These are phyloP conservation scores for Sclerotinia borealis DNA, from an alignment of 2,329 filamentous ascomycete species.

Conservation along the genomic window DNA sequence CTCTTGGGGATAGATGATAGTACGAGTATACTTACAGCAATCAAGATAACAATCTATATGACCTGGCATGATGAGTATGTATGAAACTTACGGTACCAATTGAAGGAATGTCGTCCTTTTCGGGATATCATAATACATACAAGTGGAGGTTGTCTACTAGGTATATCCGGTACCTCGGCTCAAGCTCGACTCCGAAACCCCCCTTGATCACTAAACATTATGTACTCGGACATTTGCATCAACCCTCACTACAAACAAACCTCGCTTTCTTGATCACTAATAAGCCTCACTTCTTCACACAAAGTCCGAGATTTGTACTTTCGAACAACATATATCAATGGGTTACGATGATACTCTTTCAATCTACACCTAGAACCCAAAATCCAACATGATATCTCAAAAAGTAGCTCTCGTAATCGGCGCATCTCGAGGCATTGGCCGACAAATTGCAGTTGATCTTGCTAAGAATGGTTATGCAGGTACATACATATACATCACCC, in stretches of 20 bases:
- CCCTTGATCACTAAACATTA: slow-evolving; percentile 10
- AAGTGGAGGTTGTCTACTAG: neutral
- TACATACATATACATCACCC: slow-evolving; percentile 32
- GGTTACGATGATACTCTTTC: neutral
- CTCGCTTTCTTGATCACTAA: slow-evolving; percentile 8
- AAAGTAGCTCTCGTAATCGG: slow-evolving; percentile 66
- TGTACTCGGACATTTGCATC: neutral
- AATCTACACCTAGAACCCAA: neutral
- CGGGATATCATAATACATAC: neutral
- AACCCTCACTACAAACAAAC: neutral
- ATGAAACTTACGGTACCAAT: neutral
- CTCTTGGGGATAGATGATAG: neutral
- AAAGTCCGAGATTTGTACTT: neutral
- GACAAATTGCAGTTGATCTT: slow-evolving; percentile 70
- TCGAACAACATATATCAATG: neutral
- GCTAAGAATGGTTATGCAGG: slow-evolving; percentile 65
- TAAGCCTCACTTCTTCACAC: neutral
- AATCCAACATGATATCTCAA: slow-evolving; percentile 16
- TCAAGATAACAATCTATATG: slow-evolving; percentile 63
- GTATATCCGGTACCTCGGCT: slow-evolving; percentile 3
- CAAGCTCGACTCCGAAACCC: neutral
- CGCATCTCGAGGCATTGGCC: slow-evolving; percentile 71
- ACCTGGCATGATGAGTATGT: slow-evolving; percentile 44
- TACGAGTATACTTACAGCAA: slow-evolving; percentile 44
- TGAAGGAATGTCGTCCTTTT: neutral